These are phyloP conservation scores for Cunninghamia lanceolata DNA, from an alignment of 75 land plant genomes.

Conservation along the genomic window DNA sequence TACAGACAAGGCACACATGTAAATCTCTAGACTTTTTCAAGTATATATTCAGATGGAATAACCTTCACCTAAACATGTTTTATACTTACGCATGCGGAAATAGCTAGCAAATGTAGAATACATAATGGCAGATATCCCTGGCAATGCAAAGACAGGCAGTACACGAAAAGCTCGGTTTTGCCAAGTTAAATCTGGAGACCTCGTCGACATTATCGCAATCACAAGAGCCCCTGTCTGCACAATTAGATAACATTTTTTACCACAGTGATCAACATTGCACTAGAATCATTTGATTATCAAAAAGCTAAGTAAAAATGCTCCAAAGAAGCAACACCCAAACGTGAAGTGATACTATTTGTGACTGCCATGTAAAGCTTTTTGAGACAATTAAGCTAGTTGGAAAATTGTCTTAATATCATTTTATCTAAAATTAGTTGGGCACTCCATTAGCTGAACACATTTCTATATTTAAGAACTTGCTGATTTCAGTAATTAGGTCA, in stretches of 20 bases:
- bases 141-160: constrained; percentile 79
- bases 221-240: constrained; percentile 59
- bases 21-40: neutral
- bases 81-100: constrained; percentile 73
- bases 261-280: neutral
- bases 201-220: constrained; percentile 75
- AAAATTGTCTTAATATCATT: neutral
- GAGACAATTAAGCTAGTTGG: neutral
- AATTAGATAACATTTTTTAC: neutral
- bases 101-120: constrained; percentile 55
- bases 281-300: neutral
- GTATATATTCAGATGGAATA: neutral
- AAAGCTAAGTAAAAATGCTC: neutral
- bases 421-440: neutral
- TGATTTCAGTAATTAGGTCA: neutral
- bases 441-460: neutral
- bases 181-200: constrained; percentile 73
- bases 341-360: neutral
- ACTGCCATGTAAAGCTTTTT: neutral
- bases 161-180: constrained; percentile 77
- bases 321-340: neutral
- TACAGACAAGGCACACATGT: neutral
- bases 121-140: constrained; percentile 52
- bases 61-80: neutral
- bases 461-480: neutral